Base-by-base conservation (phyloP, 805 yeast species). In the Isabelozyma rhagii region DNA sequence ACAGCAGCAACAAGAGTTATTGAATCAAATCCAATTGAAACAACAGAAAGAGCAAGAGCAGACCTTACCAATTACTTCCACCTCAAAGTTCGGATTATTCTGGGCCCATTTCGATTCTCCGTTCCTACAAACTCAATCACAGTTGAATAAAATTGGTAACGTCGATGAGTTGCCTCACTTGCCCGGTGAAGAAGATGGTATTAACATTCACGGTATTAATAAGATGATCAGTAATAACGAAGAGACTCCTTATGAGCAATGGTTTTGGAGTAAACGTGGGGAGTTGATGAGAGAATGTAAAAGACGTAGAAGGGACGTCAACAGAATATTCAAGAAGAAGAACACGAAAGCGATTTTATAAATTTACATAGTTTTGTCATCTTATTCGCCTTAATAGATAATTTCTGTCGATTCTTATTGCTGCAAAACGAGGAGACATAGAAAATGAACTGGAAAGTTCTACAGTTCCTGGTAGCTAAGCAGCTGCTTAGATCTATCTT, bases 41-140 rank as follows among this genome's bases (percentile, higher is more conserved):
- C 68, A 63, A 46, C 55, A 56, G 44, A 48, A 50, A 38, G 21
- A 41, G 25, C 14, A 18, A 29, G 11, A 38, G 41, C 48, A 29
- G 31, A 47, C 45, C 34, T 39, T 28, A 15, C 40, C 43, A 1
- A 50, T 29, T 7, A 7, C 14, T 39, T 14, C 41, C 10, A 42
- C 51, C 9, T 51, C 51, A 13, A 61, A 62, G 47, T 60, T 55
- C 43, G 83, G 89, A 7, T 71, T 91, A 36, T 92, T 93, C 66
- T 93, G 96, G 78, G 71, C 85, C 1, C 97, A 93, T 63, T 71
- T 76, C 10, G 87, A 87, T 15, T 92, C 97, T 0, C 97, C 97
- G 0, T 93, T 89, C 68, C 72, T 93, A 54, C 81, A 80, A 46
- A 85, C 97, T 0, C 98, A 92, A 68, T 77, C 97, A 0, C 96